Percentiles rank a stretch among this genome's conserved stretches.
Conservation (phyloP, 805 yeast genomes). For the Sugiyamaella floridensis region DNA sequence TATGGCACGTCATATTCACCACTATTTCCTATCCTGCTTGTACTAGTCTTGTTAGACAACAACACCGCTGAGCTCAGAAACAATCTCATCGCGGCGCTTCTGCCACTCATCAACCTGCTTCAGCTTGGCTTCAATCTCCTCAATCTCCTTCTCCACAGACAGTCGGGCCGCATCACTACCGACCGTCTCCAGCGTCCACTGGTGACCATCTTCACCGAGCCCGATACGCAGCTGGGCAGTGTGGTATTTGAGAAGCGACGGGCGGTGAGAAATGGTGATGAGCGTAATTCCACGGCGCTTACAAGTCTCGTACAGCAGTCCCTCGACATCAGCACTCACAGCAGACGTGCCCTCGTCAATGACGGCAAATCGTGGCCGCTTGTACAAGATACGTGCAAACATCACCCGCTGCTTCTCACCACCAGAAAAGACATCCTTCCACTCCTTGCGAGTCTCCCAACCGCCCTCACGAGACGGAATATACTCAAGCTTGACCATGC, state of each 20-base stretch:
- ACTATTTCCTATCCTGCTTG: too few relatives aligned
- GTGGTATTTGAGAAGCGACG: constrained; percentile 77
- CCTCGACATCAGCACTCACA: constrained; percentile 83
- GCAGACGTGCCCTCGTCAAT: constrained; percentile 95
- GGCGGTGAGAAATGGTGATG: constrained; percentile 78
- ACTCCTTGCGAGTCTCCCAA: constrained; percentile 47
- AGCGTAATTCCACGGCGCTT: constrained; percentile 65
- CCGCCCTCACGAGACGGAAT: constrained; percentile 59
- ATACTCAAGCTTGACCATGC: constrained; percentile 75
- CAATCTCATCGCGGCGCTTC: constrained; percentile 52
- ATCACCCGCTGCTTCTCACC: constrained; percentile 90
- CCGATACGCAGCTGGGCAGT: constrained; percentile 66
- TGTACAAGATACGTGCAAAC: constrained; percentile 79
- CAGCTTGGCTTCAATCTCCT: constrained; percentile 54
- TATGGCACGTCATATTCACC: too few relatives aligned
- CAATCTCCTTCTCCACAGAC: constrained; percentile 69
- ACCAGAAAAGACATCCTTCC: constrained; percentile 93
- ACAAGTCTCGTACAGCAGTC: constrained; percentile 69
- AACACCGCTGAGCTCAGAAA: constrained; percentile 28
- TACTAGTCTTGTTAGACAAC: too few relatives aligned
- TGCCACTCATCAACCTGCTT: constrained; percentile 54
- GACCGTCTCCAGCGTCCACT: constrained; percentile 57
- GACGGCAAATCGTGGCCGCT: constrained; percentile 72
- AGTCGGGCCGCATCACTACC: constrained; percentile 60
- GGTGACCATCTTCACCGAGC: constrained; percentile 38